These are phyloP conservation scores for Heterobasidion occidentale DNA, from an alignment of 1,284 basidiomycete genomes.

Conservation along the genomic window DNA sequence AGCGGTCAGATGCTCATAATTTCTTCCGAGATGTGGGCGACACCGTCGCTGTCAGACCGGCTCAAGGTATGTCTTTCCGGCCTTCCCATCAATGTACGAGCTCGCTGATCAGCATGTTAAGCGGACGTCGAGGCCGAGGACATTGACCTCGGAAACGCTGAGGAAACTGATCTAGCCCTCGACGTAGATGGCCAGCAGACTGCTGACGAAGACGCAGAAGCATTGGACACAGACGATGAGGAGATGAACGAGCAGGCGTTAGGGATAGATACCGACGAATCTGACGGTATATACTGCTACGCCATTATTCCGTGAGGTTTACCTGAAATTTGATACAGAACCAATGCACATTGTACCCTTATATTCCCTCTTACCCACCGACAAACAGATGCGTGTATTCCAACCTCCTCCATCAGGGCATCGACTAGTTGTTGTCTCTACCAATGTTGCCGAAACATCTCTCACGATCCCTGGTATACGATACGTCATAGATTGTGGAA, in stretches of 20 bases:
- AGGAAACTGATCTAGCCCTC: slow-evolving; percentile 35
- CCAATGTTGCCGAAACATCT: slow-evolving; percentile 77
- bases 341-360: slow-evolving; percentile 70
- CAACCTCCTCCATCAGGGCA: slow-evolving; percentile 52
- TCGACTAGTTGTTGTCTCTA: slow-evolving; percentile 67
- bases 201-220: slow-evolving; percentile 42
- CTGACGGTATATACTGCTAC: slow-evolving; percentile 42
- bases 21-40: slow-evolving; percentile 15
- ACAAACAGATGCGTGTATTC: slow-evolving; percentile 74
- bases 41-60: slow-evolving; percentile 27
- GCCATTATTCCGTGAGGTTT: neutral
- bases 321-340: slow-evolving; percentile 23
- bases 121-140: slow-evolving; percentile 76
- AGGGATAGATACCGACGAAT: slow-evolving; percentile 49
- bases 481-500: slow-evolving; percentile 74
- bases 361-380: slow-evolving; percentile 65
- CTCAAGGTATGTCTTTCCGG: slow-evolving; percentile 33
- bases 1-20: slow-evolving; percentile 8
- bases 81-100: neutral
- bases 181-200: slow-evolving; percentile 48
- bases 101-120: slow-evolving; percentile 10
- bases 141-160: slow-evolving; percentile 56
- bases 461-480: slow-evolving; percentile 73
- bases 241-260: slow-evolving; percentile 42
- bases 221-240: slow-evolving; percentile 37